A percentile compares a stretch with the other conserved stretches of the same genome.
Conservation (phyloP, 768 basidiomycete genomes). For the Ramaria sp. region DNA sequence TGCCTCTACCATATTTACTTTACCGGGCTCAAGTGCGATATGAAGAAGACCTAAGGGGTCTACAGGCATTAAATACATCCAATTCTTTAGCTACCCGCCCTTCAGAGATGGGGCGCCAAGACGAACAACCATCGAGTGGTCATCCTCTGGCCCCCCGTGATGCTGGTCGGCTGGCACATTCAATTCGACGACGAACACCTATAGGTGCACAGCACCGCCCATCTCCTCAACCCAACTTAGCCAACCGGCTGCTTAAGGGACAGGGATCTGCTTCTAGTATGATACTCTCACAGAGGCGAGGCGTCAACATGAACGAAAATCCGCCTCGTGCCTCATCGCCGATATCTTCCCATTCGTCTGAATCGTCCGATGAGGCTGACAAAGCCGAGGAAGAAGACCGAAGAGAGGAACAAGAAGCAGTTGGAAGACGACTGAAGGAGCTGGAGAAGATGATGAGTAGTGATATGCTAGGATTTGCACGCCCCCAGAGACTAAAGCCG, state of each 20-base stretch:
- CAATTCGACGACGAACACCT: constrained; percentile 40
- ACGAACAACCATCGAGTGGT: constrained; percentile 3
- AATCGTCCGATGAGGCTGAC: constrained; percentile 38
- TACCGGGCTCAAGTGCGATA: constrained; percentile 78
- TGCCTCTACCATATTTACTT: constrained; percentile 75
- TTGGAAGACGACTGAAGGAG: constrained; percentile 57
- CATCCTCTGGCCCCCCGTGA: not conserved
- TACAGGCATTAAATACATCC: constrained; percentile 52
- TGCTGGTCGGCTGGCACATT: constrained; percentile 22
- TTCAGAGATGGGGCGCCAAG: not conserved
- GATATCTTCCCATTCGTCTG: constrained; percentile 18
- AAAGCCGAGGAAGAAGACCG: constrained; percentile 64
- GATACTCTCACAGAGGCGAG: constrained; percentile 39
- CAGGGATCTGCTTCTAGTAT: constrained; percentile 52
- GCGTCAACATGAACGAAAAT: constrained; percentile 35
- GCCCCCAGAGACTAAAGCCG: constrained; percentile 16
- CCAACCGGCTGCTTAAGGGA: constrained; percentile 35
- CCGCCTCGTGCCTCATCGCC: constrained; percentile 12
- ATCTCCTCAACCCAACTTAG: constrained; percentile 32
- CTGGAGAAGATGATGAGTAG: constrained; percentile 65
- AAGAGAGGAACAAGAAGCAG: constrained; percentile 53
- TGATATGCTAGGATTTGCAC: constrained; percentile 55
- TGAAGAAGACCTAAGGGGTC: constrained; percentile 72
- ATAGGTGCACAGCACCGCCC: constrained; percentile 59
- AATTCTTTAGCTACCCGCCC: constrained; percentile 10